phyloP scores from a whole-genome alignment of 192 early-diverging fungal species.

The Spinellus fusiger region DNA sequence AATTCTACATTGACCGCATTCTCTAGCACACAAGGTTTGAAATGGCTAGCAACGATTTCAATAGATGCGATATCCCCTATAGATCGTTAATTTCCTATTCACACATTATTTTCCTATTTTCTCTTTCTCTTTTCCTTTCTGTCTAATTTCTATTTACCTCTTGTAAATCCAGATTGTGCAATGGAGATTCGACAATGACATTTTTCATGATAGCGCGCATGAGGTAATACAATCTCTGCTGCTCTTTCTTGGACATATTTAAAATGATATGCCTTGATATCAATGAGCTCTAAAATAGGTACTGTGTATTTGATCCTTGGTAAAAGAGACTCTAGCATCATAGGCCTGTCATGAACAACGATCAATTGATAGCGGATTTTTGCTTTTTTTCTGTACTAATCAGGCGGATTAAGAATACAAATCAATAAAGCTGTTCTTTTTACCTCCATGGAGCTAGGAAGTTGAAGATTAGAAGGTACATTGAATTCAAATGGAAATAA shows the following conservation, averaged over 20 bases:
- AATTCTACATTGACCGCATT: conserved; percentile 14
- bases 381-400: conserved; percentile 24
- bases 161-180: conserved; percentile 27
- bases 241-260: conserved; percentile 6
- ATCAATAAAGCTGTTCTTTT: neutral
- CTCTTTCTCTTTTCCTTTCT: too few species aligned
- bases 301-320: conserved; percentile 20
- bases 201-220: neutral
- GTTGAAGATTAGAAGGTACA: conserved; percentile 21
- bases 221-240: neutral
- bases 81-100: too few species aligned
- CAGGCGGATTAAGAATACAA: neutral
- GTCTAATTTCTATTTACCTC: conserved; percentile 24
- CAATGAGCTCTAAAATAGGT: conserved; percentile 30
- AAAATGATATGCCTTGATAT: conserved; percentile 17
- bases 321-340: conserved; percentile 15
- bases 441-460: conserved; percentile 36
- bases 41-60: conserved; percentile 5
- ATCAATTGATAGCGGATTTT: conserved; percentile 25
- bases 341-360: conserved; percentile 18
- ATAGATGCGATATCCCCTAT: conserved; percentile 9
- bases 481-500: conserved; percentile 30
- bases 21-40: conserved; percentile 5
- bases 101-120: too few species aligned
- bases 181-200: conserved; percentile 12